Base-by-base conservation (phyloP, 148 eudicot genomes). In the Spergularia bocconei region DNA sequence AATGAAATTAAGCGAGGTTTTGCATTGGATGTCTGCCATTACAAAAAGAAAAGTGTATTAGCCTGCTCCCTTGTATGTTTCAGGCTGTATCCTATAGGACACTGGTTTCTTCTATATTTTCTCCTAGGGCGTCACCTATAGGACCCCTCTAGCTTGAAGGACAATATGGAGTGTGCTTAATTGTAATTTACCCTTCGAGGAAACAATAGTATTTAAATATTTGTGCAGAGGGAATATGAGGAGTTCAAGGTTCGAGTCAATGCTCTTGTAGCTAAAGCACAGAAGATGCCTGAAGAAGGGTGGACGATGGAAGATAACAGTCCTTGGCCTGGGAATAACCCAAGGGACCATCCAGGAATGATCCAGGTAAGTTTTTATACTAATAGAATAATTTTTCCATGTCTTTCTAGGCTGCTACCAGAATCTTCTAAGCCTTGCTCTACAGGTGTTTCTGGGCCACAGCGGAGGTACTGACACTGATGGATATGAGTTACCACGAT, bases 321-420 rank as follows among this genome's bases (percentile, higher is more conserved):
- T 48, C 71, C 97, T 13, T 93, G 98, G 98, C 98, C 98, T 70
- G 98, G 98, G 82, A 93, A 93, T 78, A 91, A 93, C 80, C 83
- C 94, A n/a, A 84, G 98, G 84, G 98, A 93, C 82, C 98, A 93
- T 86, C 97, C 97, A 21, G 98, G 98, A 81, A 93, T 93, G 98
- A 93, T 93, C 69, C 98, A 93, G 92, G 98, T 93, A 75, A 61
- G 23, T 16, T 20, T 55, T 2, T 60, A 55, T 2, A 39, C 57
- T 63, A 29, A 69, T 19, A 39, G 5, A 33, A 21, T 6, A n/a
- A 15, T 14, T 23, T 1, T 63, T 19, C 17, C 23, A 38, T 47
- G 1, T 20, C 33, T 59, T 48, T 63, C 23, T 74, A 62, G 57
- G 15, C 71, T 57, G 41, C 50, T 63, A 6, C 54, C 48, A 21